phyloP scores from a whole-genome alignment of 1,284 basidiomycete genomes.

The Megacollybia platyphylla region DNA sequence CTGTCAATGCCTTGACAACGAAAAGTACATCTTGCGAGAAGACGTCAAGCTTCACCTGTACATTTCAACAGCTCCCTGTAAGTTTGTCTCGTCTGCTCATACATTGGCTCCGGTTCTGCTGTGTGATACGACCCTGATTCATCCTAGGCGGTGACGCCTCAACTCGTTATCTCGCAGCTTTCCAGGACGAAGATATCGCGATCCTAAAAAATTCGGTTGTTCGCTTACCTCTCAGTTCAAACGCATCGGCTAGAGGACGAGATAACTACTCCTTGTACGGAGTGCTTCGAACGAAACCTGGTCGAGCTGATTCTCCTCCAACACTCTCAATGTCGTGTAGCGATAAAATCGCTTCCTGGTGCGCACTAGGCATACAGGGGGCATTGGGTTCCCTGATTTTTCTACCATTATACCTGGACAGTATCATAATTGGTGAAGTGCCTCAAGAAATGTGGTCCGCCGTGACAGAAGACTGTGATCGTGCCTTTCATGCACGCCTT shows the following conservation, averaged over 20 bases:
- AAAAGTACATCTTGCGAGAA: constrained; percentile 35
- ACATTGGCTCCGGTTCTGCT: constrained; percentile 5
- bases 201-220: constrained; percentile 41
- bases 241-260: constrained; percentile 49
- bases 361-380: constrained; percentile 75
- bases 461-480: constrained; percentile 43
- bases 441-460: constrained; percentile 19
- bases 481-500: constrained; percentile 45
- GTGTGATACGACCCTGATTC: constrained; percentile 1
- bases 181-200: constrained; percentile 62
- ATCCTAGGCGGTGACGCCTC: constrained; percentile 81
- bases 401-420: constrained; percentile 49
- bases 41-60: constrained; percentile 59
- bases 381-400: constrained; percentile 51
- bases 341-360: constrained; percentile 84
- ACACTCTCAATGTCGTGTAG: constrained; percentile 70
- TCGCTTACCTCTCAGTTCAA: constrained; percentile 21
- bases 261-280: constrained; percentile 65
- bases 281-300: constrained; percentile 82
- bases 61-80: constrained; percentile 85
- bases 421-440: constrained; percentile 66
- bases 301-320: constrained; percentile 72
- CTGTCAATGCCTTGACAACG: constrained; percentile 13
- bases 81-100: constrained; percentile 11
- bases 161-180: constrained; percentile 58